Conservation (phyloP, 495 filamentous ascomycete genomes). For the Penicillium egyptiacum region DNA sequence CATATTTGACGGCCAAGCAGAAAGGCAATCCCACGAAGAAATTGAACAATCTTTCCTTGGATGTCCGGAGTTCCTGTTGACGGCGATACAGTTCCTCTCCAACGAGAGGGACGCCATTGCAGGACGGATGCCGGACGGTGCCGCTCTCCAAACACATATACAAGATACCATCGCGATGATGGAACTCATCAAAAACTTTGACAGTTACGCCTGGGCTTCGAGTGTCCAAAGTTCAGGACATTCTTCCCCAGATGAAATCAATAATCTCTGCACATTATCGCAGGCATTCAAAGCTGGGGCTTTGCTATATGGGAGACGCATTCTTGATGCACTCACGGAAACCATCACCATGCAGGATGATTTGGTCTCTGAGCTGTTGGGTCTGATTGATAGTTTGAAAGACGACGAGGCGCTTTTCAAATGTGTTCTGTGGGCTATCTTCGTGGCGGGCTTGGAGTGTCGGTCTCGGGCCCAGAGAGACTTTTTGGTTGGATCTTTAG, state of each 20-base stretch:
- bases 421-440: slow-evolving; percentile 58
- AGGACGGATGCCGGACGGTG: slow-evolving; percentile 2
- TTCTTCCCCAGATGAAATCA: slow-evolving; percentile 25
- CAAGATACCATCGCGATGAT: slow-evolving; percentile 23
- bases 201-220: slow-evolving; percentile 37
- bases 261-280: slow-evolving; percentile 27
- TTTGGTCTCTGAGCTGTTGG: slow-evolving; percentile 43
- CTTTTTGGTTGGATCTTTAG: slow-evolving; percentile 30
- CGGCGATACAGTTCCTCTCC: slow-evolving; percentile 36
- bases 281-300: slow-evolving; percentile 35
- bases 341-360: slow-evolving; percentile 26
- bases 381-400: slow-evolving; percentile 45
- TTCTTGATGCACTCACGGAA: slow-evolving; percentile 30
- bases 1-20: slow-evolving; percentile 15
- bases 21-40: slow-evolving; percentile 22
- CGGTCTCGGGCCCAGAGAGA: slow-evolving; percentile 26
- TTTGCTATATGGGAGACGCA: slow-evolving; percentile 34
- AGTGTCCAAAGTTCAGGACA: slow-evolving; percentile 31
- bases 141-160: slow-evolving; percentile 6
- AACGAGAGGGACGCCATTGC: slow-evolving; percentile 34
- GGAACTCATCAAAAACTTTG: slow-evolving; percentile 29
- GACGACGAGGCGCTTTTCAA: slow-evolving; percentile 51
- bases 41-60: slow-evolving; percentile 44
- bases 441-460: slow-evolving; percentile 55
- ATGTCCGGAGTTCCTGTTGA: slow-evolving; percentile 41